Evolutionary conservation across 352 stramenopile species (phyloP).

Genomic region (Hyaloperonospora brassicae): DNA sequence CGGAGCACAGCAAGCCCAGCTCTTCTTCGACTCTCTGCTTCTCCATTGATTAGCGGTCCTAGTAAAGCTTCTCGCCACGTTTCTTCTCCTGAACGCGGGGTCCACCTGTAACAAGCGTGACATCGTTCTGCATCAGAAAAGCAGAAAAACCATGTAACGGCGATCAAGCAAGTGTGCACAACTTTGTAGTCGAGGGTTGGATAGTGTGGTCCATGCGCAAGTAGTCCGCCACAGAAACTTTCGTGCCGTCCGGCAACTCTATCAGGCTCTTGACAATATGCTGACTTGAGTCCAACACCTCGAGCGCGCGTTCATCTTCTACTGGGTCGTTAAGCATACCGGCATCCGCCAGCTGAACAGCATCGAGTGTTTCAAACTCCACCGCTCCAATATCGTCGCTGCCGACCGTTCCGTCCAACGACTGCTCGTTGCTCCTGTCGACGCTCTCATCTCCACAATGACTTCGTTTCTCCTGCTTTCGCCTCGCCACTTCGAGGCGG

Average conservation of each 20-base stretch:
- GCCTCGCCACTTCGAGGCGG: slow-evolving; percentile 40
- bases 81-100: slow-evolving; percentile 32
- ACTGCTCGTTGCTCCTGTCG: slow-evolving; percentile 4
- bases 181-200: slow-evolving; percentile 37
- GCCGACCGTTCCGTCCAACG: slow-evolving; percentile 17
- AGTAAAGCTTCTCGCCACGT: slow-evolving; percentile 57
- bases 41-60: slow-evolving; percentile 55
- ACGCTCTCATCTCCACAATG: slow-evolving; percentile 1
- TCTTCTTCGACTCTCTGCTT: slow-evolving; percentile 40
- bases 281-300: slow-evolving; percentile 30
- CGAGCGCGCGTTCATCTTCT: slow-evolving; percentile 21
- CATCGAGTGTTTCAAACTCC: slow-evolving; percentile 32
- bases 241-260: slow-evolving; percentile 52
- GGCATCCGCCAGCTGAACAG: slow-evolving; percentile 21
- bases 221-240: slow-evolving; percentile 52
- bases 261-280: slow-evolving; percentile 39
- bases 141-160: neutral
- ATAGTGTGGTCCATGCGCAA: slow-evolving; percentile 41
- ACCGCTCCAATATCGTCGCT: slow-evolving; percentile 9
- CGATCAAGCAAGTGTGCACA: slow-evolving; percentile 25
- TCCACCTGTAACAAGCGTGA: slow-evolving; percentile 24
- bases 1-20: slow-evolving; percentile 49
- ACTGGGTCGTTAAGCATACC: slow-evolving; percentile 16
- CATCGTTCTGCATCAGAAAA: slow-evolving; percentile 1
- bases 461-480: slow-evolving; percentile 21